Base-by-base conservation (phyloP, 768 basidiomycete genomes). In the Mycena alexandri region DNA sequence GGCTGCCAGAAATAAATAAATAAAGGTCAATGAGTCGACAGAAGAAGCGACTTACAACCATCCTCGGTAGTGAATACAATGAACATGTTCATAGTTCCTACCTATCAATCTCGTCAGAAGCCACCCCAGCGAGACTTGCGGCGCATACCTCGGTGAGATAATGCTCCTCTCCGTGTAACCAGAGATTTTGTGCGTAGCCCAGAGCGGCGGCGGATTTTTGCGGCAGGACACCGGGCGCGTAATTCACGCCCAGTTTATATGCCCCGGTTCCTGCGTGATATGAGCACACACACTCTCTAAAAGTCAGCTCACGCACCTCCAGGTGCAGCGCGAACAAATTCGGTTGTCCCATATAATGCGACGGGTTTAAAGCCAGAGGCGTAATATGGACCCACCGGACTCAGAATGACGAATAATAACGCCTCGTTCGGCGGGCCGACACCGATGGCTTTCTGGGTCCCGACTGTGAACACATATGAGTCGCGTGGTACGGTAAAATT, bases 61-160 rank as follows among this genome's bases (percentile, higher is more conserved):
- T 92, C 87, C 21, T 87, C 84, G 22, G 84, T 86, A 76, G 86
- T 88, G 79, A 96, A 89, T 5, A 90, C 93, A 48, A 91, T 88
- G 68, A 96, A 96, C 76, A 95, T 79, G 79, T 97, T 97, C 95
- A 96, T 96, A 1, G 94, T 95, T 46, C 95, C 95, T 46, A 95
- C 94, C 79, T 81, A 34, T 22, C 76, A 86, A 87, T 5, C 86
- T 88, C 54, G 86, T 82, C 75, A 68, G 86, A 82, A 56, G 86
- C 82, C 9, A n/a, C 8, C 5, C 11, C 5, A 7, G 16, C 16
- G 22, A 14, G 42, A 8, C 16, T 0, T 9, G 38, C 17, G 51
- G n/a, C n/a, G 24, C 73, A 14, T 19, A 79, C 81, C 79, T 89
- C 88, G 0, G 88, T 89, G 42, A 89, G 77, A 70, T 84, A 75